phyloP scores from a whole-genome alignment of 306 rosid genomes.

The Inga laurina region DNA sequence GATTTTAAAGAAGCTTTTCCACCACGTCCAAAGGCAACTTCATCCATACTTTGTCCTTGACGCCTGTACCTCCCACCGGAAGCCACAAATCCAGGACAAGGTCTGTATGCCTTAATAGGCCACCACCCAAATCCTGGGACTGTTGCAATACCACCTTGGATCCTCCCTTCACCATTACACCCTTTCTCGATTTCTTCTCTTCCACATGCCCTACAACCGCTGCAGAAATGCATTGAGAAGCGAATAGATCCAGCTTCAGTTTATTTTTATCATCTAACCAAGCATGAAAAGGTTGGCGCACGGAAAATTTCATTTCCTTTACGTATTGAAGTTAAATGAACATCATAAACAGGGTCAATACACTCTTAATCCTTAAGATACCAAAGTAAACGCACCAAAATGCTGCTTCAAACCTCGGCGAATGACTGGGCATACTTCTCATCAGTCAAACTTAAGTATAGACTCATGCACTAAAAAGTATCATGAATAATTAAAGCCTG shows the following conservation, averaged over 20 bases:
- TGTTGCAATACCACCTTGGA: constrained; percentile 96
- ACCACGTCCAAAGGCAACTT: constrained; percentile 82
- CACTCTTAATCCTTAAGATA: neutral
- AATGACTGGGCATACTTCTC: neutral
- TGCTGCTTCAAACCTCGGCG: neutral
- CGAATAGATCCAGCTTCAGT: neutral
- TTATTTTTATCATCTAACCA: neutral
- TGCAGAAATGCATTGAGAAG: constrained; percentile 26
- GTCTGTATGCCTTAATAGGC: constrained; percentile 97
- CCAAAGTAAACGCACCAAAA: neutral
- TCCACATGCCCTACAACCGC: constrained; percentile 91
- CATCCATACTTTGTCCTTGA: constrained; percentile 91
- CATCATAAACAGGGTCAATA: neutral
- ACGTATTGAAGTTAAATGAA: neutral
- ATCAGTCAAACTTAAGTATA: neutral
- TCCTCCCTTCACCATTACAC: constrained; percentile 94
- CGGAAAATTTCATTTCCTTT: neutral
- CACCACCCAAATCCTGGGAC: constrained; percentile 99
- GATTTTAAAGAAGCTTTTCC: constrained; percentile 30
- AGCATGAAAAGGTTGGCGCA: neutral
- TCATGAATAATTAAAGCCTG: neutral
- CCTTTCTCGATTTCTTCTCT: constrained; percentile 78
- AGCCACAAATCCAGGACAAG: constrained; percentile 86
- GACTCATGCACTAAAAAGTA: neutral
- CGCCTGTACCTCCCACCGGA: constrained; percentile 86